Conservation (phyloP, 1,139 yeast species). For the Nadsonia starkeyi-henricii region DNA sequence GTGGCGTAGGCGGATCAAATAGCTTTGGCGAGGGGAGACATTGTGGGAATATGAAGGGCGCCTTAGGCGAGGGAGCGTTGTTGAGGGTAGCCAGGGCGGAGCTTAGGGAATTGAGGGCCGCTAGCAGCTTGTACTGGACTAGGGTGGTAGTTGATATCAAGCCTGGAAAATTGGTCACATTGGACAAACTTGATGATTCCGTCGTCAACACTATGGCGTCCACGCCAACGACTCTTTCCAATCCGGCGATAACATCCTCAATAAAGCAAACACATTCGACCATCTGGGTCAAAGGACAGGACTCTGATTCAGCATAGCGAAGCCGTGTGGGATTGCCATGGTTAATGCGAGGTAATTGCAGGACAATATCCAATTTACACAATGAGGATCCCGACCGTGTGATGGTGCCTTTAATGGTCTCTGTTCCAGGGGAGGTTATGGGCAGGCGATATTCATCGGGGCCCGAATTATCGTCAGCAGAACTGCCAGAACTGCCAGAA, state of each 20-base stretch:
- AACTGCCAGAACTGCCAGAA: not conserved
- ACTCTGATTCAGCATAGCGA: not conserved
- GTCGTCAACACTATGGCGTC: no score
- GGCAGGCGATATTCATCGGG: not conserved
- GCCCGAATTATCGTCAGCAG: not conserved
- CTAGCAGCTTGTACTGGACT: not conserved
- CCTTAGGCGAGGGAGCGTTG: not conserved
- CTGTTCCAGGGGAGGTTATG: not conserved
- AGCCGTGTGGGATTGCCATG: not conserved
- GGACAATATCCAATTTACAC: not conserved
- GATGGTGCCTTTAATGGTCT: not conserved
- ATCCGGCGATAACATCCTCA: not conserved
- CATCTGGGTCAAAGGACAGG: not conserved
- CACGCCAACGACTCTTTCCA: no score
- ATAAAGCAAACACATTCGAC: not conserved
- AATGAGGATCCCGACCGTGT: not conserved
- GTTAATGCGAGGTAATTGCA: not conserved
- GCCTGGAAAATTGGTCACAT: no score
- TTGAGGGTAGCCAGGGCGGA: not conserved
- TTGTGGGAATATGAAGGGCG: not conserved
- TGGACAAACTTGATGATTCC: no score
- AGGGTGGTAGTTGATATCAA: not conserved
- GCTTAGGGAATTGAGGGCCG: not conserved
- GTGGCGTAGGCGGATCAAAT: not conserved
- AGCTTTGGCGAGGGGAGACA: not conserved